Percentiles rank a stretch among this genome's conserved stretches.
Conservation (phyloP, 2,329 filamentous ascomycete genomes). For the Berkeleyomyces basicola region DNA sequence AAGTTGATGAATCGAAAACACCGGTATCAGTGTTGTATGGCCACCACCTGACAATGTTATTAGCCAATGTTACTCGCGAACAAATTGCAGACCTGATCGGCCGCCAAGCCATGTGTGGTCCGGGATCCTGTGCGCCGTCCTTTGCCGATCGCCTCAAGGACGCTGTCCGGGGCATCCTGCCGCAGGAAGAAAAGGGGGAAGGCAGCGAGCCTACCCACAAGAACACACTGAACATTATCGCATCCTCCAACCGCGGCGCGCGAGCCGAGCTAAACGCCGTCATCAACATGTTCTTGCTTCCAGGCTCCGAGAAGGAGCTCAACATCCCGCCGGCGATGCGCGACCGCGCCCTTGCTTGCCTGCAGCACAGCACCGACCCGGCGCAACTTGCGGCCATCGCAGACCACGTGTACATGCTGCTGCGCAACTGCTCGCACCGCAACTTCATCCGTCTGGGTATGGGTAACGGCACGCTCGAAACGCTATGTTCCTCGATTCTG, state of each 20-base stretch:
- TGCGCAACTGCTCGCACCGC: constrained; percentile 31
- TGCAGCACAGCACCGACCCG: constrained; percentile 24
- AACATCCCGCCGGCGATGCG: constrained; percentile 30
- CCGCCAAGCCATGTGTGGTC: constrained; percentile 12
- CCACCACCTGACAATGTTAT: neutral
- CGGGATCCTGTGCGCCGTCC: constrained; percentile 11
- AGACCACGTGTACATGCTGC: constrained; percentile 30
- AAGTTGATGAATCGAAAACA: constrained; percentile 8
- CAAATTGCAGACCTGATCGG: constrained; percentile 13
- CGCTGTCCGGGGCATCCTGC: constrained; percentile 15
- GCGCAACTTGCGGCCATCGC: constrained; percentile 26
- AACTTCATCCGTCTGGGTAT: constrained; percentile 37
- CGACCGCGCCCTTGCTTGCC: constrained; percentile 22
- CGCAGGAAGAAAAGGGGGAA: constrained; percentile 11
- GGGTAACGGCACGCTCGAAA: constrained; percentile 34
- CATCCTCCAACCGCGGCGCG: constrained; percentile 10
- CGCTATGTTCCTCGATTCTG: constrained; percentile 29
- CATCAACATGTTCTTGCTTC: constrained; percentile 25
- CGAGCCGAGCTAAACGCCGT: constrained; percentile 25
- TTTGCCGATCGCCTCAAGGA: constrained; percentile 16
- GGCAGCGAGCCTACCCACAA: neutral
- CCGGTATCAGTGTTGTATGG: no score
- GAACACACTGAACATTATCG: constrained; percentile 14
- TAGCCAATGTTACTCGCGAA: constrained; percentile 12
- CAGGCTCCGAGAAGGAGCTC: constrained; percentile 28